phyloP scores from a whole-genome alignment of 805 yeast genomes.

The Debaryomyces tyrocola region DNA sequence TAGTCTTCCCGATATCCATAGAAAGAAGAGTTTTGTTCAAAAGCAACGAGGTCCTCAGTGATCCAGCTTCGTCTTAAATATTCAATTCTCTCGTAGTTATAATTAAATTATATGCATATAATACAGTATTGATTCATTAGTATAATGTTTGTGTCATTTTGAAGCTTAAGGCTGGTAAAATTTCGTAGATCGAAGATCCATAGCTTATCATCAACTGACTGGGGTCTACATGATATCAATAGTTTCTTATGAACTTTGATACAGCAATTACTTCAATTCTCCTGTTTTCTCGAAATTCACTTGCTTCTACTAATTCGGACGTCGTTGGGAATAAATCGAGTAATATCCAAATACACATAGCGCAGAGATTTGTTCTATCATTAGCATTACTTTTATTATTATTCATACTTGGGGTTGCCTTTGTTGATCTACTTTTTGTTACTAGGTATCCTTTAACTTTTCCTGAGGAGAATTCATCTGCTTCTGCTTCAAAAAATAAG shows the following conservation, averaged over 20 bases:
- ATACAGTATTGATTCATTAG: too few species aligned
- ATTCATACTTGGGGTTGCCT: not conserved
- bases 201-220: not conserved
- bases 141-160: too few species aligned
- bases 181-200: too few species aligned
- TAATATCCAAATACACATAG: not conserved
- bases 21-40: slow-evolving; percentile 17
- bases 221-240: not conserved
- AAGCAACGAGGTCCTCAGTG: slow-evolving; percentile 7
- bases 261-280: not conserved
- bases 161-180: too few species aligned
- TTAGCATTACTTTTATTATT: not conserved
- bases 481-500: not conserved
- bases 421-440: not conserved
- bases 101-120: too few species aligned
- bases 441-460: not conserved
- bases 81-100: too few species aligned
- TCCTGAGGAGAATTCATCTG: not conserved
- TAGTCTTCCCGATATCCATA: slow-evolving; percentile 13
- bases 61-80: too few species aligned
- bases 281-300: not conserved
- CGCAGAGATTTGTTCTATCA: not conserved
- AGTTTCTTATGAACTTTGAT: not conserved
- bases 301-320: not conserved
- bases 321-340: not conserved